Conservation (phyloP, 768 basidiomycete species). For the Trametes meyenii region DNA sequence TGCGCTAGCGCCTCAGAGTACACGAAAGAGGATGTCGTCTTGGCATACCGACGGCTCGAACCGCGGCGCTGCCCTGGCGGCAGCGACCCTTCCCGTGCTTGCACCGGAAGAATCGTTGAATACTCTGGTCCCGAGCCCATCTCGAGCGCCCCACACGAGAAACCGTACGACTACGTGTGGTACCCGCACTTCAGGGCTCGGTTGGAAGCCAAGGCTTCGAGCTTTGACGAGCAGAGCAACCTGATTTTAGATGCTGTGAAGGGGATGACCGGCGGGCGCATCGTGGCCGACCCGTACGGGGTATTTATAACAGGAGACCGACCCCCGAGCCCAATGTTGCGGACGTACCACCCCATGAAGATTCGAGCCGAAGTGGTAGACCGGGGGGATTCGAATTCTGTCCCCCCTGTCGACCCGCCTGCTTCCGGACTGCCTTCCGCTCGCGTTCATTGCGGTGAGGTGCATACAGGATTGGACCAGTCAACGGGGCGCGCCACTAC, state of each 20-base stretch:
- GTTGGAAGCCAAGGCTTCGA: background rate
- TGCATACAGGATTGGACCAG: too few species aligned
- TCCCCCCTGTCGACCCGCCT: too few species aligned
- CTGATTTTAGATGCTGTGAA: background rate
- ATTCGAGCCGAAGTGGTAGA: too few species aligned
- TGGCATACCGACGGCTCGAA: background rate
- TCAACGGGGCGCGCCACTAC: too few species aligned
- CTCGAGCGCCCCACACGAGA: background rate
- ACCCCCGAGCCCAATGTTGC: too few species aligned
- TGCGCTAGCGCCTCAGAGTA: background rate
- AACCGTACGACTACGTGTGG: conserved; percentile 15
- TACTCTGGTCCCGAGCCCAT: background rate
- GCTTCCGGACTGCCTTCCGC: too few species aligned
- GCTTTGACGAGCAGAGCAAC: background rate
- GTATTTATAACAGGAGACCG: background rate
- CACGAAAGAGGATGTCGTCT: background rate
- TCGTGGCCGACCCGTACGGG: background rate
- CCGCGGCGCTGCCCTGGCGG: background rate
- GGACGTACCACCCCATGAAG: too few species aligned
- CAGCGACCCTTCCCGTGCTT: background rate
- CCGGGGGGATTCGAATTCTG: too few species aligned
- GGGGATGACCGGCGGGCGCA: background rate
- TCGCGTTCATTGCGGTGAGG: too few species aligned
- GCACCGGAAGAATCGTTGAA: background rate
- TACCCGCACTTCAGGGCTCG: conserved; percentile 13